Evolutionary conservation across 2,329 filamentous ascomycete genomes (phyloP), one percentile per base, ranked within the genome.

Genomic region (Colletotrichum karsti): DNA sequence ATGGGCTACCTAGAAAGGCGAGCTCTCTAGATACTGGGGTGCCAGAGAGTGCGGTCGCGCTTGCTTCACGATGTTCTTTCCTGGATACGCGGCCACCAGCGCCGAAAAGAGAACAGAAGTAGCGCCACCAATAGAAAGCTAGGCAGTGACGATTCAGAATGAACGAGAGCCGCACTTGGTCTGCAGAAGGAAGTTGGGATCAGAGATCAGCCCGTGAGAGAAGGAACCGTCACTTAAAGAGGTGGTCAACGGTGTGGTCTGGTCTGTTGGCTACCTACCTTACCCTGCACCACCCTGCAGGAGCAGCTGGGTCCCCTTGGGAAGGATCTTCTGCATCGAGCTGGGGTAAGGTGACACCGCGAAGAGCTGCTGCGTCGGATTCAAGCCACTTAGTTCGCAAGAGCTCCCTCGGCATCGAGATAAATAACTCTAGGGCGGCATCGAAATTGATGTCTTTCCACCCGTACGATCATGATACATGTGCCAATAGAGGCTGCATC

Each of bases 391-490:
- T 12, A 15, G 22, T 63, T 26, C 8, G 44, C 18, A 28, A 22
- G 28, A 42, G 12, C 46, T 57, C 53, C 28, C 44, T 54, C 28
- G 41, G 22, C 51, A 26, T 53, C 53, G 20, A 35, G 28, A n/a
- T 46, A 15, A 37, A 39, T 48, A 46, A 65, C 28, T 41, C 60
- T 10, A 59, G 65, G 65, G 65, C 65, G 60, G 15, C 39, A n/a
- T 13, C 18, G 37, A 67, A 42, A 67, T 67, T 64, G 54, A 13
- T 67, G 65, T 67, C 65, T 67, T 53, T 55, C 44, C 18, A 46
- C n/a, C 46, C 50, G 65, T 44, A 54, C 30, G 39, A 37, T 39
- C 28, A 30, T 28, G 48, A 64, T 42, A 42, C 28, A 64, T 51
- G 35, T 39, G 37, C 42, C 22, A 26, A 35, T 46, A 30, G n/a